Evolutionary conservation across 768 basidiomycete species (phyloP), one percentile per base, ranked within the genome.

Genomic region (Gelatoporia subvermispora): DNA sequence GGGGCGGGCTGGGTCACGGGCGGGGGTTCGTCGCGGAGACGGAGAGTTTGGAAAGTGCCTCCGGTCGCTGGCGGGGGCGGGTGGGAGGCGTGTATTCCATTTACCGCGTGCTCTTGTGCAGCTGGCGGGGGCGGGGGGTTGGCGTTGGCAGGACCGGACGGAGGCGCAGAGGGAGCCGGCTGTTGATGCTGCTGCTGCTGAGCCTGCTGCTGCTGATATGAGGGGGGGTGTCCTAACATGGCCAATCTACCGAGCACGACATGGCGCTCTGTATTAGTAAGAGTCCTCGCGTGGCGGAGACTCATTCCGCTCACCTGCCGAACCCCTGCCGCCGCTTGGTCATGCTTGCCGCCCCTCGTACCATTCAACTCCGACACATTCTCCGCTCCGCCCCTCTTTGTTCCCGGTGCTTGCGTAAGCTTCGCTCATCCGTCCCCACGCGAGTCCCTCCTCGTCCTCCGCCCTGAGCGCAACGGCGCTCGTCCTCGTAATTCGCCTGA

Each of bases 1-100:
- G 72, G 50, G 13, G 75, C 65, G 35, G 74, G 71, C 49, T 58
- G 58, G 45, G 64, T 62, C 44, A 65, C 64, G 38, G 62, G 43
- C 42, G 66, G 61, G 13, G 66, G 75, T 43, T 84, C 82, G 38
- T 85, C 83, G 59, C 79, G 76, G 35, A 86, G 74, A 58, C 83
- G 78, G 77, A 82, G 78, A 22, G 68, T 59, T 45, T 63, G 61
- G 45, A 61, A 61, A 40, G 60, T 54, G 35, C 48, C 53, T 3
- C 49, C 43, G 61, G 49, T 43, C 59, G 52, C 50, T 53, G 48
- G 54, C 54, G 3, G 51, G 52, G 47, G 39, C 54, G 2, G 45
- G 48, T 15, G 52, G 54, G 17, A 47, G 54, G 39, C 21, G 53
- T 53, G 53, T 40, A 55, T 51, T 3, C 17, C 35, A 8, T 44